phyloP scores from a whole-genome alignment of 805 yeast genomes.

The Naumovozyma dairenensis region DNA sequence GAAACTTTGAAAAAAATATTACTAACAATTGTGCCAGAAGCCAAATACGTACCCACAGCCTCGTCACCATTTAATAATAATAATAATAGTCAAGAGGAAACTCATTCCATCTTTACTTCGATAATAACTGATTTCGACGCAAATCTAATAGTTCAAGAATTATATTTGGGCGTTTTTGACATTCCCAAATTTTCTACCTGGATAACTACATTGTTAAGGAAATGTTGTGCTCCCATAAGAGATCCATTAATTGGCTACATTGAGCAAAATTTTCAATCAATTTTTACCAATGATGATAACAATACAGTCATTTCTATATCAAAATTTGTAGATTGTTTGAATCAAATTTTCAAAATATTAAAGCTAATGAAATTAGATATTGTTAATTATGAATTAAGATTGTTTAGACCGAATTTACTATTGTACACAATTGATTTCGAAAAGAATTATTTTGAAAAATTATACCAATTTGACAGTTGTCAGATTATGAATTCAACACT shows the following conservation, averaged over 20 bases:
- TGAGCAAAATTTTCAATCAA: constrained; percentile 44
- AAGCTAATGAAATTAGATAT: constrained; percentile 94
- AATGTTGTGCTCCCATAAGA: constrained; percentile 94
- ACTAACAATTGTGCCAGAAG: constrained; percentile 63
- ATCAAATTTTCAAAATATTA: constrained; percentile 67
- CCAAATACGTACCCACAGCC: constrained; percentile 35
- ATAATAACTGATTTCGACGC: constrained; percentile 69
- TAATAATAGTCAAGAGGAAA: no score
- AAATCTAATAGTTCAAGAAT: constrained; percentile 65
- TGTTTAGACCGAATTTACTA: constrained; percentile 70
- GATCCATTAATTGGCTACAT: constrained; percentile 82
- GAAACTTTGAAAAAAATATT: constrained; percentile 67
- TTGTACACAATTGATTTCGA: constrained; percentile 86
- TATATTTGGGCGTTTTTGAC: constrained; percentile 57
- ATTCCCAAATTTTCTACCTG: constrained; percentile 61
- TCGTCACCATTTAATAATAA: neutral
- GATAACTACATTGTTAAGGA: constrained; percentile 69
- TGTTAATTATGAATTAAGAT: constrained; percentile 90
- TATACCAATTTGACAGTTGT: constrained; percentile 40
- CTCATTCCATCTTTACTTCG: no score
- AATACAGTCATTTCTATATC: constrained; percentile 35
- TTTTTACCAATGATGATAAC: no score
- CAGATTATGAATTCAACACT: constrained; percentile 50
- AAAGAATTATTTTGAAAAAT: constrained; percentile 58
- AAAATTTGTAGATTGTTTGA: constrained; percentile 62